Evolutionary conservation across 2,329 filamentous ascomycete species (phyloP), one percentile per base, ranked within the genome.

Genomic region (Colletotrichum lentis): DNA sequence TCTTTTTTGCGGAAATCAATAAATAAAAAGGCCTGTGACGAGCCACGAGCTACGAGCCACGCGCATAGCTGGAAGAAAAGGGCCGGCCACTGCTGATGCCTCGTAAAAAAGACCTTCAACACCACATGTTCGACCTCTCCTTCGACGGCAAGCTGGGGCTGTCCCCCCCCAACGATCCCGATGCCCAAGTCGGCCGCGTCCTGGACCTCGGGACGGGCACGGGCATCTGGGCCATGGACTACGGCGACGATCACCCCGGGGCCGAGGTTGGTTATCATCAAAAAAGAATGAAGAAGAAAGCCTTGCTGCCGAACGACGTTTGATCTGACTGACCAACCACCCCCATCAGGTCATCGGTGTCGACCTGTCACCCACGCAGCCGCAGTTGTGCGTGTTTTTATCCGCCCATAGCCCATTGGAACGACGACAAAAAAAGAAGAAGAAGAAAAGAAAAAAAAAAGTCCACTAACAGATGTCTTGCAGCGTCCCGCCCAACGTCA

Each of bases 61-160:
- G 12, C 1, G 24, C 5, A 16, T 18, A n/a, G n/a, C n/a, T n/a
- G 16, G 3, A 1, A 22, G 16, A 1, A 8, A n/a, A 2, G 12
- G 10, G 16, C 24, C 16, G 20, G 14, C 24, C 27, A 27, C 5
- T 8, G 6, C 27, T 57, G 16, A 54, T 37, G 4, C 39, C 1
- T 11, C 6, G 6, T 4, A 47, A 47, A 75, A 1, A 56, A 75
- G 84, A 88, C 67, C 76, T 85, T 70, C 83, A 86, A 72, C 85
- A 88, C 73, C 81, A 86, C 72, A 81, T 88, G 72, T 82, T 83
- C 72, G 82, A 81, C 52, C 68, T 84, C 56, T 72, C 84, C 27
- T 79, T 84, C 43, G 76, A 80, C 44, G 69, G 70, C 24, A 64
- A 49, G 22, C 70, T 67, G 4, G 70, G 69, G 3, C 44, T 70